A percentile compares a stretch with the other conserved stretches of the same genome.
Conservation (phyloP, 306 rosid species). For the Spatholobus suberectus region DNA sequence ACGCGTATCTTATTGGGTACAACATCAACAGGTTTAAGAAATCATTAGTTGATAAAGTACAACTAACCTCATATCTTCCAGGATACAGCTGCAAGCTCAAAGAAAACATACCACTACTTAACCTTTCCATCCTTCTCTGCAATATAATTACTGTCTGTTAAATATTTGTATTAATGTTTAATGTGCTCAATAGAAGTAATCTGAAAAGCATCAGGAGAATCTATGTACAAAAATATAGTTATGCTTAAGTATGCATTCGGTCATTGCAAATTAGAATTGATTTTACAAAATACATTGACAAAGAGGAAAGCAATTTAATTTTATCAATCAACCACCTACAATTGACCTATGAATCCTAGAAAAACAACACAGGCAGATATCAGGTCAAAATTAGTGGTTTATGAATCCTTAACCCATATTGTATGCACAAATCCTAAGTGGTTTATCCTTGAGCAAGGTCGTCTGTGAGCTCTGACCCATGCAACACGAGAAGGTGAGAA, state of each 20-base stretch:
- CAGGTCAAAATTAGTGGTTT: background rate
- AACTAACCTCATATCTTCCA: constrained; percentile 85
- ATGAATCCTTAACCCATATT: background rate
- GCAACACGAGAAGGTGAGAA: constrained; percentile 5
- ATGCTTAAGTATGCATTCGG: background rate
- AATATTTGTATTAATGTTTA: constrained; percentile 8
- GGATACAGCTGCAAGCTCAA: constrained; percentile 79
- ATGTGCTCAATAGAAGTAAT: background rate
- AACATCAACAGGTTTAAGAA: constrained; percentile 11
- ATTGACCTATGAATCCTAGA: constrained; percentile 15
- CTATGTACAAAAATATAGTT: background rate
- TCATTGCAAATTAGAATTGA: constrained; percentile 20
- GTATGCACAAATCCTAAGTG: background rate
- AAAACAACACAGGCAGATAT: background rate
- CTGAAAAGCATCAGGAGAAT: background rate
- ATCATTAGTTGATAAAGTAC: constrained; percentile 4
- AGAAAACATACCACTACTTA: constrained; percentile 71
- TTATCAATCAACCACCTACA: background rate
- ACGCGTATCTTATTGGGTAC: background rate
- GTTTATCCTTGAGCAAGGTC: constrained; percentile 14
- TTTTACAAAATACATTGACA: constrained; percentile 2
- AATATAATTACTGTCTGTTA: constrained; percentile 36
- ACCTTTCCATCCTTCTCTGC: constrained; percentile 88
- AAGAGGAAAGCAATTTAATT: background rate
- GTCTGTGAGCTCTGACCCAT: background rate